Conservation (phyloP, 805 yeast genomes). For the Metschnikowia reukaufii region DNA sequence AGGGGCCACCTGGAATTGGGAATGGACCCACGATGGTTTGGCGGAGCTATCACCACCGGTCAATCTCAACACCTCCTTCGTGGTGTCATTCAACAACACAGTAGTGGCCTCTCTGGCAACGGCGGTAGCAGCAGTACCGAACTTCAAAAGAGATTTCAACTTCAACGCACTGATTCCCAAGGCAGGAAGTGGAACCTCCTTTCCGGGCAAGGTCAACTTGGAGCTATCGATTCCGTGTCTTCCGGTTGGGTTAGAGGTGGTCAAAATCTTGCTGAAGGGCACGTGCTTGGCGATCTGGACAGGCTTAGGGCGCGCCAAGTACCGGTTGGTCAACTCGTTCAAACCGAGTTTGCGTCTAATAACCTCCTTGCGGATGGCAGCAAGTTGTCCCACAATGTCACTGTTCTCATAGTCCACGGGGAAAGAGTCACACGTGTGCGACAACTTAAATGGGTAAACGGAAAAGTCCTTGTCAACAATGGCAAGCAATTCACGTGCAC, state of each 20-base stretch:
- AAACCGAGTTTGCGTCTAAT: conserved; percentile 71
- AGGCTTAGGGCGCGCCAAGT: conserved; percentile 71
- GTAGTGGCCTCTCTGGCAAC: conserved; percentile 83
- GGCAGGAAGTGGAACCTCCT: conserved; percentile 73
- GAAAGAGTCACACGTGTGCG: conserved; percentile 63
- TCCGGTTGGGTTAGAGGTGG: conserved; percentile 66
- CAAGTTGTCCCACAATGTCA: conserved; percentile 41
- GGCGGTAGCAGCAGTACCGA: conserved; percentile 46
- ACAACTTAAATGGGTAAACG: conserved; percentile 88
- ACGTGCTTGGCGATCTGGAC: conserved; percentile 70
- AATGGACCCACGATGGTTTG: conserved; percentile 86
- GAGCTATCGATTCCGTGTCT: conserved; percentile 63
- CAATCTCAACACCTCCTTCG: conserved; percentile 66
- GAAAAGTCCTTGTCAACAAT: conserved; percentile 72
- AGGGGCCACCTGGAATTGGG: conserved; percentile 62
- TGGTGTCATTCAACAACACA: conserved; percentile 52
- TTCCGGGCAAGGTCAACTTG: conserved; percentile 67
- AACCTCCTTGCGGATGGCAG: conserved; percentile 50
- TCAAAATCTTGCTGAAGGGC: conserved; percentile 65
- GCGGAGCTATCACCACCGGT: conserved; percentile 74
- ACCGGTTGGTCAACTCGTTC: conserved; percentile 76
- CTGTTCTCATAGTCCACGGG: conserved; percentile 48
- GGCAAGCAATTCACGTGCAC: conserved; percentile 68
- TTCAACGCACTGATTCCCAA: conserved; percentile 70
- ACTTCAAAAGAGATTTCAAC: conserved; percentile 59